These are phyloP conservation scores for Mycosphaerella arachidis DNA, from an alignment of 2,329 filamentous ascomycete species.

Conservation along the genomic window DNA sequence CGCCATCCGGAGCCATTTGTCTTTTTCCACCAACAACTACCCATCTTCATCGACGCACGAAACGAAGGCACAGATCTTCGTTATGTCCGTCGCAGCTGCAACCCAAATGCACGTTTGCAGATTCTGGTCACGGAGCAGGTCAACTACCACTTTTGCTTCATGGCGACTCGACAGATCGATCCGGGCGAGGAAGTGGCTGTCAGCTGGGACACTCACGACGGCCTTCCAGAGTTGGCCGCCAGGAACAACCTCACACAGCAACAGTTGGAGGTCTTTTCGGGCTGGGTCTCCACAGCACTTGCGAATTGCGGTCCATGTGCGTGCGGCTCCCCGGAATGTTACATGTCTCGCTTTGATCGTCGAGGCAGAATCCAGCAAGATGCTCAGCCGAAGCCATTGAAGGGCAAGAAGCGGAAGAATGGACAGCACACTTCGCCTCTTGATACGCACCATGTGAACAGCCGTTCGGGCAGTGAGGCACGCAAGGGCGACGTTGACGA, in stretches of 20 bases:
- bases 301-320: conserved; percentile 78
- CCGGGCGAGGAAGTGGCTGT: conserved; percentile 64
- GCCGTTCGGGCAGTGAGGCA: conserved; percentile 57
- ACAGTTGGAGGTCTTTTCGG: conserved; percentile 42
- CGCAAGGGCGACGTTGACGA: conserved; percentile 48
- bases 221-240: conserved; percentile 20
- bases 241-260: conserved; percentile 18
- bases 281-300: conserved; percentile 65
- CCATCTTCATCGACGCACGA: conserved; percentile 88
- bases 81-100: conserved; percentile 88
- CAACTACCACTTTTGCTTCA: conserved; percentile 88
- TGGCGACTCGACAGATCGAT: conserved; percentile 76
- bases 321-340: conserved; percentile 50
- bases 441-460: conserved; percentile 52
- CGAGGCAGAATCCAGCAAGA: conserved; percentile 24
- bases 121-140: conserved; percentile 74
- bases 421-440: conserved; percentile 50
- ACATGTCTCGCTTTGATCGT: conserved; percentile 34
- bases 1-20: conserved; percentile 51
- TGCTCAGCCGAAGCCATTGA: conserved; percentile 33
- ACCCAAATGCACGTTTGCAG: conserved; percentile 81
- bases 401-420: conserved; percentile 47
- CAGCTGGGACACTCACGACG: conserved; percentile 52
- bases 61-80: conserved; percentile 80
- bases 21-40: conserved; percentile 74